A percentile compares a stretch with the other conserved stretches of the same genome.
Evolutionary conservation across 2,329 filamentous ascomycete species (phyloP).

Genomic region (Phialophora expanda): DNA sequence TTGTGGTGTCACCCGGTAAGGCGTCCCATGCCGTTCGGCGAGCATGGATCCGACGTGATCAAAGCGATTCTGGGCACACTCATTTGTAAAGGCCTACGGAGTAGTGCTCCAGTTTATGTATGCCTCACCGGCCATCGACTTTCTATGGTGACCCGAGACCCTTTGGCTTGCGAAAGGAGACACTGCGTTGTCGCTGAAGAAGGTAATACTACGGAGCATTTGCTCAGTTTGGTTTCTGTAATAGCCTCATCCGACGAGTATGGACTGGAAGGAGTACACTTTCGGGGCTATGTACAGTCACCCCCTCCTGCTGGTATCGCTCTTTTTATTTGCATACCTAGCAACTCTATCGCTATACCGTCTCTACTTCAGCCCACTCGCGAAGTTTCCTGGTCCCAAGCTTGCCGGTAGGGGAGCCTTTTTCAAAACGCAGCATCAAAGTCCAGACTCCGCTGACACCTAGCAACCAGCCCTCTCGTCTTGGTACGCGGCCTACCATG

Average conservation of each 20-base stretch:
- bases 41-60: neutral
- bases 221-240: neutral
- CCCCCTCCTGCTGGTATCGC: neutral
- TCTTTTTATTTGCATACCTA: neutral
- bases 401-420: neutral
- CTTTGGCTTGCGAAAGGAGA: neutral
- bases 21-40: neutral
- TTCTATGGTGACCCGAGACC: neutral
- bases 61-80: neutral
- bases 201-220: neutral
- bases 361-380: conserved; percentile 5
- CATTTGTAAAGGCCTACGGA: neutral
- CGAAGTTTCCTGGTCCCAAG: neutral
- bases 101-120: neutral
- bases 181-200: neutral
- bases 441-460: neutral
- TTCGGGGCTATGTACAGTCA: neutral
- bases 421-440: neutral
- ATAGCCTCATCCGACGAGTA: neutral
- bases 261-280: conserved; percentile 2
- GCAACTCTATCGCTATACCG: neutral
- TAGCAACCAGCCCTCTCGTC: conserved; percentile 1
- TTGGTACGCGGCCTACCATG: conserved; percentile 8
- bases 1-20: neutral
- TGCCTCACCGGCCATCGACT: too few species aligned